Conservation (phyloP, 805 yeast genomes). For the Kluyveromyces siamensis region DNA sequence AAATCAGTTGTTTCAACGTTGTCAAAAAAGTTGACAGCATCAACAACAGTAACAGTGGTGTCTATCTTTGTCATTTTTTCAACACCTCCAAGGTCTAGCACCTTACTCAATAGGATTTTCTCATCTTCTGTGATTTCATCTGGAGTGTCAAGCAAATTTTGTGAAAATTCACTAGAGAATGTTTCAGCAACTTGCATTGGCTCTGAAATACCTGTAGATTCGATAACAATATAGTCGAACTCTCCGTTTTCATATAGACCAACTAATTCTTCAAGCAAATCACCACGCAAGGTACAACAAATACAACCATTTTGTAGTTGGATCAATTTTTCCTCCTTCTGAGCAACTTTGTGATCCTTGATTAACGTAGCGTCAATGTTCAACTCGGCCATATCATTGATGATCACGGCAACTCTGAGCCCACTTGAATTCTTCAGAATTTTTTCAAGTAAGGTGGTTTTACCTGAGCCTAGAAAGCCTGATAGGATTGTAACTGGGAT, state of each 20-base stretch:
- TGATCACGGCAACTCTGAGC: slow-evolving; percentile 35
- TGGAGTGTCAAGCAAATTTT: slow-evolving; percentile 25
- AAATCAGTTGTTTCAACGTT: slow-evolving; percentile 38
- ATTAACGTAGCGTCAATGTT: slow-evolving; percentile 38
- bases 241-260: slow-evolving; percentile 28
- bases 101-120: slow-evolving; percentile 12
- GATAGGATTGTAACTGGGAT: slow-evolving; percentile 39
- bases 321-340: slow-evolving; percentile 35
- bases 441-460: slow-evolving; percentile 37
- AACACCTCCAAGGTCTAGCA: slow-evolving; percentile 34
- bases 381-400: slow-evolving; percentile 37
- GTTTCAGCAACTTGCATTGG: slow-evolving; percentile 46
- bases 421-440: slow-evolving; percentile 35
- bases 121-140: slow-evolving; percentile 17
- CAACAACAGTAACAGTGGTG: slow-evolving; percentile 40
- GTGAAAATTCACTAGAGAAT: slow-evolving; percentile 35
- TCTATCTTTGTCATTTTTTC: slow-evolving; percentile 33
- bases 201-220: slow-evolving; percentile 40
- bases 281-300: slow-evolving; percentile 41
- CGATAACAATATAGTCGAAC: slow-evolving; percentile 37
- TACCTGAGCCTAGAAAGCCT: slow-evolving; percentile 40
- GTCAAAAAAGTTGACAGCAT: slow-evolving; percentile 33
- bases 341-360: slow-evolving; percentile 31
- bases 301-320: slow-evolving; percentile 42
- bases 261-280: slow-evolving; percentile 36